Base-by-base conservation (phyloP, 2,329 filamentous ascomycete species). In the Xylariaceae sp. region DNA sequence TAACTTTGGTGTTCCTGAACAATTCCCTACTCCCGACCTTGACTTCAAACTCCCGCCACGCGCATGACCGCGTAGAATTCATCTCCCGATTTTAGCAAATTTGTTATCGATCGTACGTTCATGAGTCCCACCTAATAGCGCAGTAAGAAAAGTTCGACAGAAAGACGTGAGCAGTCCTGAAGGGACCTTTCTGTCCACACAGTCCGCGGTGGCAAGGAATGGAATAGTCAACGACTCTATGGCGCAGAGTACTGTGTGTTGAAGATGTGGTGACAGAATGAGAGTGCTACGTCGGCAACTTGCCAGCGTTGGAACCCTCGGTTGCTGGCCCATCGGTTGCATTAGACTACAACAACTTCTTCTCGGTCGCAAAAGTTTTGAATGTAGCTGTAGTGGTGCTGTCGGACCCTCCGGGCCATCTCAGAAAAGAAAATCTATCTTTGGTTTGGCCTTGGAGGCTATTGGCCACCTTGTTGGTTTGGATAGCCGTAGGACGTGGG, bases 401-500 rank as follows among this genome's bases (percentile, higher is more conserved):
- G 34, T 47, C 41, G 12, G 21, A 26, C 8, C 9, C 15, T 4
- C 5, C n/a, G 2, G n/a, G 10, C 5, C 22, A 26, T 19, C 12
- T 50, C 42, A 45, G 32, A 29, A 50, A 30, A 18, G 19, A 39
- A 45, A 42, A 43, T 36, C 57, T 73, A 77, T 63, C 77, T 79
- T 55, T 75, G 69, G 12, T 68, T 70, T 39, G 64, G 65, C 37
- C 66, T 72, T 60, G 73, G 74, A 46, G 69, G 72, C 46, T 69
- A 71, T 42, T 71, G 71, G 45, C 70, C 52, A 37, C 57, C 55
- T 41, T 62, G 62, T 49, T 64, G 76, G 57, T 80, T 75, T 18
- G 70, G 66, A 61, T 81, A 81, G 47, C 72, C 75, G 57, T 79
- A 80, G 9, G 61, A 58, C 9, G 54, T 39, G 7, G 59, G 63